Base-by-base conservation (phyloP, 75 land plant species). In the Picea glauca region DNA sequence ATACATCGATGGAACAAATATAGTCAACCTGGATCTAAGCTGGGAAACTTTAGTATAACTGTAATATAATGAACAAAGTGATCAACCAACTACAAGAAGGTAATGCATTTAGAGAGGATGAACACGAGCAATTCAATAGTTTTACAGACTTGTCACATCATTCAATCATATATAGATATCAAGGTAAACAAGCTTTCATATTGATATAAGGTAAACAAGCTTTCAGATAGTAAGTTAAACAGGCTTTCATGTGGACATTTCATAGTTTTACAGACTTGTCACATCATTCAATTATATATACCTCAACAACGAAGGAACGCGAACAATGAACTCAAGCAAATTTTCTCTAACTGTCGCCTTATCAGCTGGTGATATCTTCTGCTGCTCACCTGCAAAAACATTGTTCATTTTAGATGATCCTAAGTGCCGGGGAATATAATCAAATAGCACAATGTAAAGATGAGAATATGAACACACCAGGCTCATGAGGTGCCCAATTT, bases 241-340 rank as follows among this genome's bases (percentile, higher is more conserved):
- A 9, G 9, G 11, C 11, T 50, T 43, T 40, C 43, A 21, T 3
- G n/a, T 43, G 74, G n/a, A 70, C n/a, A 43, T 18, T 70, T 1
- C 21, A 43, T 43, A 40, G 50, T 46, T 70, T n/a, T 15, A 20
- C 20, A 20, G 15, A 2, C 50, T 18, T 70, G 50, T 20, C 26
- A 40, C 18, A 70, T 43, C 3, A 43, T 5, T 4, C 17, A 17
- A 31, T 3, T 68, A 18, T 21, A 63, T 31, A 15, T 67, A 98
- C 99, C 99, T 98, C 63, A 98, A 67, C 62, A 95, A 76, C 6
- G 91, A 89, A 56, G 98, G 99, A 78, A 93, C 89, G 67, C 96
- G 93, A 14, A 84, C 68, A 65, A 98, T 80, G 76, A 92, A 94
- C n/a, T 79, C 85, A 78, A 93, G 87, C 58, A 98, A 88, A 72